These are phyloP conservation scores for Alternaria burnsii DNA, from an alignment of 2,329 filamentous ascomycete genomes.

Conservation along the genomic window DNA sequence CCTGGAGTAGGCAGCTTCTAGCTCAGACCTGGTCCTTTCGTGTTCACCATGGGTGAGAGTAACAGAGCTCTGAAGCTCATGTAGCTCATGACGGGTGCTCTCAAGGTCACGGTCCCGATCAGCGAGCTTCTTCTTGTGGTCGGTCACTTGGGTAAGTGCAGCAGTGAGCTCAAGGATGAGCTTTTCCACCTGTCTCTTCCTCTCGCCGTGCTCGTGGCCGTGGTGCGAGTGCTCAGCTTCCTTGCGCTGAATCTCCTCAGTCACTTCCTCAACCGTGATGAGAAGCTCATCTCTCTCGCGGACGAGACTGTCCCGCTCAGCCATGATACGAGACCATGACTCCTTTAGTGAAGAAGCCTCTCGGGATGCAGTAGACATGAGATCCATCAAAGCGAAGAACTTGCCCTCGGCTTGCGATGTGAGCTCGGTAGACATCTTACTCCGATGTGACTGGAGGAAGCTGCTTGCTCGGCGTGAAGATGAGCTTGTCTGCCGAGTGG, in stretches of 20 bases:
- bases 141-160: slow-evolving; percentile 28
- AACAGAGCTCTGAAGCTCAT: slow-evolving; percentile 21
- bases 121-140: slow-evolving; percentile 35
- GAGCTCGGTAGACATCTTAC: slow-evolving; percentile 37
- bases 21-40: slow-evolving; percentile 29
- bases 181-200: slow-evolving; percentile 34
- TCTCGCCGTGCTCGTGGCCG: slow-evolving; percentile 30
- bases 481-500: slow-evolving; percentile 26
- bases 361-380: slow-evolving; percentile 36
- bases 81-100: slow-evolving; percentile 25
- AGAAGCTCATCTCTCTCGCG: slow-evolving; percentile 32
- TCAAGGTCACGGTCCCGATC: slow-evolving; percentile 33
- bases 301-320: slow-evolving; percentile 36
- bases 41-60: slow-evolving; percentile 21
- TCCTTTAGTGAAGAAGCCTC: slow-evolving; percentile 37
- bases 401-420: slow-evolving; percentile 36
- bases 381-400: slow-evolving; percentile 41
- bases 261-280: slow-evolving; percentile 30
- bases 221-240: slow-evolving; percentile 33
- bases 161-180: slow-evolving; percentile 33
- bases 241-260: slow-evolving; percentile 34
- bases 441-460: slow-evolving; percentile 36
- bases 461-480: slow-evolving; percentile 32
- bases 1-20: slow-evolving; percentile 26
- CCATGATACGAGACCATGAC: slow-evolving; percentile 34